Evolutionary conservation across 176 grass and related monocot species (phyloP).

Genomic region (Carex scoparia): DNA sequence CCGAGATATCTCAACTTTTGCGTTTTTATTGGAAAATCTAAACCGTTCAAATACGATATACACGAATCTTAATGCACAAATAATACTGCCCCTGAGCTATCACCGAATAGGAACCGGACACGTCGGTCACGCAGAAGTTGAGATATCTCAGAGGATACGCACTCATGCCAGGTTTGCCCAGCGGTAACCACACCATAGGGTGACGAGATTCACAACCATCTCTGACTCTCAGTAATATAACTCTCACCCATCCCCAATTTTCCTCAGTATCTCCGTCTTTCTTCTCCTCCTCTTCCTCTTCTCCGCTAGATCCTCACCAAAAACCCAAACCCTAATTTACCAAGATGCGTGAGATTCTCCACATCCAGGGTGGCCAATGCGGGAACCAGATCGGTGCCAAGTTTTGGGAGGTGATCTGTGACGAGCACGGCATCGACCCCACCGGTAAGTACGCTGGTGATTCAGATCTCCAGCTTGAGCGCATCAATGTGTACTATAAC

Average conservation of each 20-base stretch:
- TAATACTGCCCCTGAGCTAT: no score
- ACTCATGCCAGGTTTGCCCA: not conserved
- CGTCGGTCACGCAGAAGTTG: no score
- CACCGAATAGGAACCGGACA: no score
- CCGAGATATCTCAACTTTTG: no score
- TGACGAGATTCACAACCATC: slow-evolving; percentile 12
- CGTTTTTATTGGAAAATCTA: no score
- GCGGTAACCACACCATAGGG: slow-evolving; percentile 1
- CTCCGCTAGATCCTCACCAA: slow-evolving; percentile 2
- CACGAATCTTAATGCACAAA: no score
- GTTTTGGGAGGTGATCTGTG: slow-evolving; percentile 96
- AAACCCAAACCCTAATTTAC: no score
- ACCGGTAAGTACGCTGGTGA: slow-evolving; percentile 69
- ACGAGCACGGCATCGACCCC: slow-evolving; percentile 88
- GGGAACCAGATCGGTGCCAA: slow-evolving; percentile 96
- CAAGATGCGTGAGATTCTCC: slow-evolving; percentile 88
- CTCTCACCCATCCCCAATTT: not conserved
- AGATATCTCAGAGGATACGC: no score
- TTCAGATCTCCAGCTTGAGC: slow-evolving; percentile 83
- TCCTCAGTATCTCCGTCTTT: not conserved
- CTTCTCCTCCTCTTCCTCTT: not conserved
- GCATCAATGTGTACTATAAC: slow-evolving; percentile 98
- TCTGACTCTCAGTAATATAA: slow-evolving; percentile 31
- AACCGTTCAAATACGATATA: no score
- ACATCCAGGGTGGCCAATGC: slow-evolving; percentile 91